These are phyloP conservation scores for Artomyces pyxidatus DNA, from an alignment of 768 basidiomycete genomes.

Conservation along the genomic window DNA sequence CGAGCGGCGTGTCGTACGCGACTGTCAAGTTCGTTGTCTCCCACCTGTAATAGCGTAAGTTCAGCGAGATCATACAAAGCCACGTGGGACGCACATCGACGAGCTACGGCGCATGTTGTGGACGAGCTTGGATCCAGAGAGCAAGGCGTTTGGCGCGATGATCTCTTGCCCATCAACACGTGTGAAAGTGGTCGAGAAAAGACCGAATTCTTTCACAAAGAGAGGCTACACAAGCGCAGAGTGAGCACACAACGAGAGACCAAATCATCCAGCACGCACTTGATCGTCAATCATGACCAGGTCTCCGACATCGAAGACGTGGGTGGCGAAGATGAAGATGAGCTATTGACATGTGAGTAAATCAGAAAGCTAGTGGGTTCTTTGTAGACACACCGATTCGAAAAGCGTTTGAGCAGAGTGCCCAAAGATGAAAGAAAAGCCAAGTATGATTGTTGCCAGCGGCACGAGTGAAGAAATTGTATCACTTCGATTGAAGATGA, in stretches of 20 bases:
- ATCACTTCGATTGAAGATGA: constrained; percentile 64
- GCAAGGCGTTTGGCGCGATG: constrained; percentile 67
- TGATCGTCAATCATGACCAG: constrained; percentile 75
- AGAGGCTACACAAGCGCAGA: constrained; percentile 23
- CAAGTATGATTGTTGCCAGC: constrained; percentile 70
- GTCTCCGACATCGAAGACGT: constrained; percentile 82
- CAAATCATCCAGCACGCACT: constrained; percentile 23
- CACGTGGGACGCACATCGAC: constrained; percentile 46
- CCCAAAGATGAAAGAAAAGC: constrained; percentile 81
- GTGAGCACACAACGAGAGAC: background rate
- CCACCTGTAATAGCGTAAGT: constrained; percentile 35
- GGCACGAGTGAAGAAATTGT: constrained; percentile 70
- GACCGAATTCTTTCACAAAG: constrained; percentile 68
- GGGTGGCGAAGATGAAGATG: constrained; percentile 80
- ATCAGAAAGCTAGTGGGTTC: too few species aligned
- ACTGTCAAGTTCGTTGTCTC: constrained; percentile 62
- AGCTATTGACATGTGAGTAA: constrained; percentile 34
- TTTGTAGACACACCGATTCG: constrained; percentile 64
- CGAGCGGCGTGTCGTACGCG: constrained; percentile 63
- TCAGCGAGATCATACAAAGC: background rate
- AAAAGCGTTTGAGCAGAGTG: constrained; percentile 74
- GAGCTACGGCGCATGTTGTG: constrained; percentile 71
- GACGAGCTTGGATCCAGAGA: constrained; percentile 64
- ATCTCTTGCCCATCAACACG: constrained; percentile 79
- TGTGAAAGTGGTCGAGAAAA: constrained; percentile 72